Evolutionary conservation across 2,329 filamentous ascomycete genomes (phyloP), one percentile per base, ranked within the genome.

Genomic region (Paradendryphiella salina): DNA sequence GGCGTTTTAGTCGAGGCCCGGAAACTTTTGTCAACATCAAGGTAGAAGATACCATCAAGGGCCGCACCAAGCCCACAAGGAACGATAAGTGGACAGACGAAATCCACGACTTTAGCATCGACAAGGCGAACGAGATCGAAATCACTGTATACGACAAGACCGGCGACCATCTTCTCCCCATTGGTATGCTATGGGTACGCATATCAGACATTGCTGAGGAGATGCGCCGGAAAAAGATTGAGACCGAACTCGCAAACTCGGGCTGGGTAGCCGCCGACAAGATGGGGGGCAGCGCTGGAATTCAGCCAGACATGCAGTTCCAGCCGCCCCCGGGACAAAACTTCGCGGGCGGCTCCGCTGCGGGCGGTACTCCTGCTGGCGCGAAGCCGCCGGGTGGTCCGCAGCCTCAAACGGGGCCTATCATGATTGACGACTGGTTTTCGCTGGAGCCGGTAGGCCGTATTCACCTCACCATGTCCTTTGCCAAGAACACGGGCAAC

Each of bases 51-150:
- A 85, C 87, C 45, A 85, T 96, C 56, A 90, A 95, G 65, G 92
- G 91, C 33, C 85, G 91, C 60, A 99, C 94, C 18, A 90, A 85
- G 72, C 83, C 88, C 1, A 90, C 92, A 8, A 83, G 92, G 50
- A 96, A 82, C 55, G 94, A 99, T 74, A 85, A 85, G 66, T 99
- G 93, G 93, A 86, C 91, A 34, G 89, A 90, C 62, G 94, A 99
- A 75, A 84, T 86, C 29, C 94, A 96, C 73, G 91, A 86, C 51
- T 87, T 99, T 55, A 90, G 94, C 59, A 94, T 99, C 49, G 93
- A 97, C 76, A 97, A 97, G 78, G 94, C 94, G 44, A 99, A 99
- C 74, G 94, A 99, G 75, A 90, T 99, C 55, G 94, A 99, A 72
- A 84, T 99, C 46, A 97, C 91, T 0, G 92, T 99, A 9, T 99